Evolutionary conservation across 306 rosid species (phyloP), one percentile per base, ranked within the genome.

Genomic region (Hippophae gyantsensis): DNA sequence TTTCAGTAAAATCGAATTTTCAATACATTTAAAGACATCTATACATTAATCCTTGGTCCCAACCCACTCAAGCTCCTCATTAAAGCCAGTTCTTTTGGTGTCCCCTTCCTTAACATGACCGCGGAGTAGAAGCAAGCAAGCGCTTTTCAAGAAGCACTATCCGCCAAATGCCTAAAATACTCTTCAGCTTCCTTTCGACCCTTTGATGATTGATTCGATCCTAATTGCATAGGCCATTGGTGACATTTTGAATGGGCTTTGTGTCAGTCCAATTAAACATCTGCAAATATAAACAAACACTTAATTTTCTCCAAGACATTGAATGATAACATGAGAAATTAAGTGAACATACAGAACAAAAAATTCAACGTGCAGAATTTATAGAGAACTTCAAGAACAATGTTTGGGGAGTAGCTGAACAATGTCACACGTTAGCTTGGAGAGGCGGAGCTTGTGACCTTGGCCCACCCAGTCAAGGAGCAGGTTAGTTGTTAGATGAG

Each of bases 161-260:
- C 67, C 0, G 81, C 57, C 51, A 87, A 32, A n/a, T 66, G 25
- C 72, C 26, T 52, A 72, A 82, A 90, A 68, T 75, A 85, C 11
- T 72, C 82, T 64, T 90, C 89, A 62, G 90, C 96, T 70, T 82
- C 82, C 43, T 8, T 43, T 67, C 79, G 59, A 48, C 90, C 90
- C 56, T 68, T 77, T 69, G 66, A 85, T 60, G 32, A 82, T 82
- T 46, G 74, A 78, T 69, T 84, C 82, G 74, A 83, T 48, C 69
- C 76, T 72, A 60, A 81, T 52, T 53, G 83, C 81, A 85, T 64
- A 71, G 76, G 87, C 86, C 12, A 70, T 74, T 4, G 84, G 78
- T 14, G 58, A 57, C 67, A 76, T 64, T 7, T 61, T 51, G 49
- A 71, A 66, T 25, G 56, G 50, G 44, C 74, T 76, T 67, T 25